phyloP scores from a whole-genome alignment of 306 rosid genomes.

The Begonia masoniana region DNA sequence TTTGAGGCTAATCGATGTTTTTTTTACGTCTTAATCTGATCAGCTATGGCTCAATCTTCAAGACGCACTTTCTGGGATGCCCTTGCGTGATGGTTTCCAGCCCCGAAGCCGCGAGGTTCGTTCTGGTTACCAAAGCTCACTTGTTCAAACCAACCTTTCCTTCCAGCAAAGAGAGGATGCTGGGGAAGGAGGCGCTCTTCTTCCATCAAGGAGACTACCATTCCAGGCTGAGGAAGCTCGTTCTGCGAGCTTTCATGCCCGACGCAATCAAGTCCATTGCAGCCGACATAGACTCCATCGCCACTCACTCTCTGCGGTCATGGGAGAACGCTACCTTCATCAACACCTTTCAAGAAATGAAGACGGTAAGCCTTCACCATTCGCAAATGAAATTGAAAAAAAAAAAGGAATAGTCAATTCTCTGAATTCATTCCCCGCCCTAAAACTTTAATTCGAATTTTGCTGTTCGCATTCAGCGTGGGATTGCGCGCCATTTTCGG shows the following conservation, averaged over 20 bases:
- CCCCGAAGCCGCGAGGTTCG: slow-evolving; percentile 86
- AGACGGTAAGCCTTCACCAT: slow-evolving; percentile 33
- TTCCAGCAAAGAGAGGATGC: slow-evolving; percentile 86
- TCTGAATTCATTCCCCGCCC: background rate
- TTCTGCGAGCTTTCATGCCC: slow-evolving; percentile 82
- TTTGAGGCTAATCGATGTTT: slow-evolving; percentile 3
- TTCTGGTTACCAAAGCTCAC: slow-evolving; percentile 49
- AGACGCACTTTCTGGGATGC: slow-evolving; percentile 93
- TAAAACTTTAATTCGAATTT: slow-evolving; percentile 6
- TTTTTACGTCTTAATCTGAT: background rate
- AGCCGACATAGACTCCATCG: slow-evolving; percentile 57
- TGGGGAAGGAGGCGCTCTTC: slow-evolving; percentile 89
- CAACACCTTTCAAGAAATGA: slow-evolving; percentile 88
- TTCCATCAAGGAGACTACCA: slow-evolving; percentile 93
- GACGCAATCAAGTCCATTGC: slow-evolving; percentile 39
- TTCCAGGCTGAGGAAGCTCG: slow-evolving; percentile 69
- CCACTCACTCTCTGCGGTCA: slow-evolving; percentile 40
- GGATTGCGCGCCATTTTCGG: slow-evolving; percentile 82
- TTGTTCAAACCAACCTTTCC: slow-evolving; percentile 96
- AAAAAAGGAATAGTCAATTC: background rate
- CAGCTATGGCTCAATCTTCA: slow-evolving; percentile 89
- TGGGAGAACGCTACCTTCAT: slow-evolving; percentile 43
- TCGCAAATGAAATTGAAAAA: background rate
- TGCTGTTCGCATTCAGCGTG: slow-evolving; percentile 82
- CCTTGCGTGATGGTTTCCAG: slow-evolving; percentile 93